Conservation (phyloP, 1,284 basidiomycete species). For the Papiliotrema nemorosa region DNA sequence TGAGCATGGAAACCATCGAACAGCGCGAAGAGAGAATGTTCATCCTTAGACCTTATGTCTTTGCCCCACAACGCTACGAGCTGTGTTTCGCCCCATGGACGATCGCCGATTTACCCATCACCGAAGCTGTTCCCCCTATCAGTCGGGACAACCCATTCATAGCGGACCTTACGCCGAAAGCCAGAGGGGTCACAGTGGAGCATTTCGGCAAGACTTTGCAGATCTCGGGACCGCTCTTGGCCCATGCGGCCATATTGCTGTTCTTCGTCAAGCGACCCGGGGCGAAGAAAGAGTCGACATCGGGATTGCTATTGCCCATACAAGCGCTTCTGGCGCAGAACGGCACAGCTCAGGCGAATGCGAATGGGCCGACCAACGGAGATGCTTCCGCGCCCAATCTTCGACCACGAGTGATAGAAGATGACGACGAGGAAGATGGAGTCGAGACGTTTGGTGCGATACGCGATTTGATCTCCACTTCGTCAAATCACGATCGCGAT, state of each 20-base stretch:
- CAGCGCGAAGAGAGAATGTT: slow-evolving; percentile 47
- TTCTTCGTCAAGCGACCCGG: slow-evolving; percentile 36
- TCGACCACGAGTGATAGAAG: background rate
- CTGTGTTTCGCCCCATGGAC: slow-evolving; percentile 55
- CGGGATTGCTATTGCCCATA: slow-evolving; percentile 4
- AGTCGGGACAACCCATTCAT: slow-evolving; percentile 43
- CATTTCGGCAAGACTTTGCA: slow-evolving; percentile 43
- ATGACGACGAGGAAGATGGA: slow-evolving; percentile 9
- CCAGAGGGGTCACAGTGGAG: slow-evolving; percentile 41
- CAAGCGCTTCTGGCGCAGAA: background rate
- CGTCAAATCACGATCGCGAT: slow-evolving; percentile 24
- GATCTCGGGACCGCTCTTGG: slow-evolving; percentile 42
- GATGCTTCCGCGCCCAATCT: background rate
- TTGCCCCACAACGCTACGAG: slow-evolving; percentile 54
- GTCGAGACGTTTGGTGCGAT: slow-evolving; percentile 6
- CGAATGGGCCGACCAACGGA: background rate
- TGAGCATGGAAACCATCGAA: slow-evolving; percentile 15
- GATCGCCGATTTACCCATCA: slow-evolving; percentile 42
- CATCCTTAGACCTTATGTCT: slow-evolving; percentile 55
- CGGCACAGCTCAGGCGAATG: background rate
- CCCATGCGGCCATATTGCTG: slow-evolving; percentile 47
- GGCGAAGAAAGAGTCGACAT: slow-evolving; percentile 9
- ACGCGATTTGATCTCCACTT: slow-evolving; percentile 12
- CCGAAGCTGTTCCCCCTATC: slow-evolving; percentile 9
- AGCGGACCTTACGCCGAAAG: slow-evolving; percentile 50